Percentiles rank a stretch among this genome's conserved stretches.
These are phyloP conservation scores for Colletotrichum tabaci DNA, from an alignment of 2,329 filamentous ascomycete genomes.

Conservation along the genomic window DNA sequence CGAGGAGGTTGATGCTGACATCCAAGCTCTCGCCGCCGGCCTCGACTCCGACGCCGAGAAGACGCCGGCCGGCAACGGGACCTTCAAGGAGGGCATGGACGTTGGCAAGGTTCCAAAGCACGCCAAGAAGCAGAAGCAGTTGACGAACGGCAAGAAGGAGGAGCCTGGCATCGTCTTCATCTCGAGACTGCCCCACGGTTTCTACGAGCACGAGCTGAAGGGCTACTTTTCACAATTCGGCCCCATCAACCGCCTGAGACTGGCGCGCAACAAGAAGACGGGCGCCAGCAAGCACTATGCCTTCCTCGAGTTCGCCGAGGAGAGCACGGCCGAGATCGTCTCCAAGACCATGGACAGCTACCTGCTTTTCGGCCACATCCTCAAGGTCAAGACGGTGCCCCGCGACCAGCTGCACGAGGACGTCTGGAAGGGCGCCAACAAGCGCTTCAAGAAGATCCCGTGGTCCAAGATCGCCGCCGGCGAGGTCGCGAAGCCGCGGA, in stretches of 20 bases:
- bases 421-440: slow-evolving; percentile 92
- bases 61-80: slow-evolving; percentile 51
- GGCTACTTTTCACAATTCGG: slow-evolving; percentile 97
- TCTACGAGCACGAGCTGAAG: slow-evolving; percentile 97
- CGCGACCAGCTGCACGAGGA: slow-evolving; percentile 83
- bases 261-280: slow-evolving; percentile 93
- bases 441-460: slow-evolving; percentile 81
- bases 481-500: slow-evolving; percentile 79
- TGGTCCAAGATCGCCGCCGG: slow-evolving; percentile 89
- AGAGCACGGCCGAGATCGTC: slow-evolving; percentile 86
- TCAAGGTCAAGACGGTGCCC: slow-evolving; percentile 87
- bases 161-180: slow-evolving; percentile 89
- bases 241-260: slow-evolving; percentile 75
- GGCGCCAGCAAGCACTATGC: slow-evolving; percentile 94
- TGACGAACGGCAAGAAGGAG: slow-evolving; percentile 54
- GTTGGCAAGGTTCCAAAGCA: slow-evolving; percentile 66
- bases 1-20: slow-evolving; percentile 59
- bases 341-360: slow-evolving; percentile 98
- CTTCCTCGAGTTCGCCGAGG: slow-evolving; percentile 91
- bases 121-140: slow-evolving; percentile 60
- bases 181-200: slow-evolving; percentile 90
- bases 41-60: slow-evolving; percentile 62
- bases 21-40: slow-evolving; percentile 60
- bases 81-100: slow-evolving; percentile 64
- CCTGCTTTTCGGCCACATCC: slow-evolving; percentile 92